phyloP scores from a whole-genome alignment of 1,139 yeast genomes.

The Yamadazyma triangularis region DNA sequence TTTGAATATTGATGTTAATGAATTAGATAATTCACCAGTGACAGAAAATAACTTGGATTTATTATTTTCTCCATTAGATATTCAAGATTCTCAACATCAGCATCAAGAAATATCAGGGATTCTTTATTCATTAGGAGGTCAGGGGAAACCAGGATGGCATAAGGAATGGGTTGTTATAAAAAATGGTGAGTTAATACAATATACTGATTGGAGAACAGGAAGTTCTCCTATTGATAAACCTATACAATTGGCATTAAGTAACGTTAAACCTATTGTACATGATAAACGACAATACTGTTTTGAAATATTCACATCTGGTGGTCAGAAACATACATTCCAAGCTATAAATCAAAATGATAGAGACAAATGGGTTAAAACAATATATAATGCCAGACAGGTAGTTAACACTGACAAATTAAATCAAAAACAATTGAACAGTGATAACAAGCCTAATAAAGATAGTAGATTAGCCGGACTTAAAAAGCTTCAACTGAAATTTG shows the following conservation, averaged over 20 bases:
- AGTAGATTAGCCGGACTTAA: not conserved
- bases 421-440: slow-evolving; percentile 4
- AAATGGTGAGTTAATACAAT: slow-evolving; percentile 65
- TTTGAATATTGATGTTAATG: slow-evolving; percentile 15
- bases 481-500: slow-evolving; percentile 8
- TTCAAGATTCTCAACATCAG: not conserved
- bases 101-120: slow-evolving; percentile 46
- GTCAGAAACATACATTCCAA: slow-evolving; percentile 71
- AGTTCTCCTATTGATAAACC: slow-evolving; percentile 61
- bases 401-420: slow-evolving; percentile 26
- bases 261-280: slow-evolving; percentile 50
- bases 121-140: slow-evolving; percentile 65
- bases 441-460: not conserved
- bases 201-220: slow-evolving; percentile 79
- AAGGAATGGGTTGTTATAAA: slow-evolving; percentile 82
- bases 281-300: slow-evolving; percentile 59
- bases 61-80: slow-evolving; percentile 15
- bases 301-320: slow-evolving; percentile 69
- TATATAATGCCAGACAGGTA: slow-evolving; percentile 47
- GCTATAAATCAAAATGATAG: slow-evolving; percentile 70
- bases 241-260: slow-evolving; percentile 68
- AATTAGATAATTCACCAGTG: slow-evolving; percentile 15
- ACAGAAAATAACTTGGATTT: slow-evolving; percentile 30
- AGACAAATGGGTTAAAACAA: slow-evolving; percentile 62
- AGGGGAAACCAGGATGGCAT: slow-evolving; percentile 82